Evolutionary conservation across 2,329 filamentous ascomycete genomes (phyloP), one percentile per base, ranked within the genome.

Genomic region (Arthrinium puccinioides): DNA sequence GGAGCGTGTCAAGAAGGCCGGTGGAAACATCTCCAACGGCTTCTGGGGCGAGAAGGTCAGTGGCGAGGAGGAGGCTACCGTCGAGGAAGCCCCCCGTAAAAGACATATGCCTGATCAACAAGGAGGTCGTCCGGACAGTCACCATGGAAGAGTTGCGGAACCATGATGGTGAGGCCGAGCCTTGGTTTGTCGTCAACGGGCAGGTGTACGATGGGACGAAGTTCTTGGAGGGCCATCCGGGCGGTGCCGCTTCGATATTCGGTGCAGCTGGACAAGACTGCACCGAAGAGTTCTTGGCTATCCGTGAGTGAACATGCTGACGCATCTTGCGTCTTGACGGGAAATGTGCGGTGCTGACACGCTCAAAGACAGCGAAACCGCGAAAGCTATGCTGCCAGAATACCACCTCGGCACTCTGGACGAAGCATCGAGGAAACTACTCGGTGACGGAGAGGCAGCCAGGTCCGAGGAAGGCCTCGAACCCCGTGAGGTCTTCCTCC

Each of bases 101-200:
- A 24, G 82, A 89, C 44, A 80, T 92, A 27, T 79, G 75, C 50
- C 88, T 95, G 85, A 84, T 76, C 13, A 85, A 83, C 47, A 74
- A 81, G 32, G 74, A 72, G 1, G 47, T 89, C 13, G 69, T 76
- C 25, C 72, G 70, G 5, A 58, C 61, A 10, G 84, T 96, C 42
- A 73, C 74, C 1, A 68, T 87, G 21, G 75, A 85, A 9, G 85
- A 94, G 50, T 62, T 95, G 25, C 74, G 74, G 43, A 69, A 74
- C 43, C 85, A 94, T 49, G 74, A 76, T 18, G 71, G 62, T 13
- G 75, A 81, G 24, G 60, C 74, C 1, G 67, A 74, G 20, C 86
- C 87, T 1, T 95, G 88, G 87, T 95, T 96, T 52, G 80, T 94
- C 4, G 73, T 96, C 9, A 81, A 89, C 41, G 85, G 87, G 1